Evolutionary conservation across 345 rosid genomes (phyloP).

Genomic region (Gossypium anomalum): DNA sequence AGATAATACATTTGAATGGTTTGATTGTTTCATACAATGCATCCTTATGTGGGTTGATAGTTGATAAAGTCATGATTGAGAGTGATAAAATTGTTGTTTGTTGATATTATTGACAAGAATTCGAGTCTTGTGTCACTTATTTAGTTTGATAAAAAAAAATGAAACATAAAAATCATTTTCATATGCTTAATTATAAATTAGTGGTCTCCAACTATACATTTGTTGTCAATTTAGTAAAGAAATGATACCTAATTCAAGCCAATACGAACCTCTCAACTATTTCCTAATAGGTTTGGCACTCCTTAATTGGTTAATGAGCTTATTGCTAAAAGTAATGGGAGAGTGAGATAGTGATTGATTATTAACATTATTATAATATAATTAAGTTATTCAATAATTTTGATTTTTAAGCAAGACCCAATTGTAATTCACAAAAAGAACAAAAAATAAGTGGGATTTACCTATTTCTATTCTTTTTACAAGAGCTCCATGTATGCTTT

Average conservation of each 20-base stretch:
- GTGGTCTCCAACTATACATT: constrained; percentile 11
- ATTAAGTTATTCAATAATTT: not conserved
- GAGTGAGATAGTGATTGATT: not conserved
- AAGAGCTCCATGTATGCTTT: too few species aligned
- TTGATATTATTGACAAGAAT: too few species aligned
- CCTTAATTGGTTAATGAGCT: constrained; percentile 12
- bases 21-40: too few species aligned
- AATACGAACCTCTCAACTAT: constrained; percentile 17
- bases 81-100: too few species aligned
- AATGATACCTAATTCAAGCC: constrained; percentile 20
- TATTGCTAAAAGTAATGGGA: constrained; percentile 2
- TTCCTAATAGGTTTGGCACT: too few species aligned
- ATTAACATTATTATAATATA: not conserved
- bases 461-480: not conserved
- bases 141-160: too few species aligned
- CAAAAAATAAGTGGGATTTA: not conserved
- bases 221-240: constrained; percentile 16
- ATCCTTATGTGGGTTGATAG: too few species aligned
- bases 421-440: not conserved
- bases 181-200: not conserved
- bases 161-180: too few species aligned
- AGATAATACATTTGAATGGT: too few species aligned
- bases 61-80: too few species aligned
- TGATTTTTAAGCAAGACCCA: not conserved
- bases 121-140: too few species aligned